Base-by-base conservation (phyloP, 2,329 filamentous ascomycete species). In the Diaporthe sp. region DNA sequence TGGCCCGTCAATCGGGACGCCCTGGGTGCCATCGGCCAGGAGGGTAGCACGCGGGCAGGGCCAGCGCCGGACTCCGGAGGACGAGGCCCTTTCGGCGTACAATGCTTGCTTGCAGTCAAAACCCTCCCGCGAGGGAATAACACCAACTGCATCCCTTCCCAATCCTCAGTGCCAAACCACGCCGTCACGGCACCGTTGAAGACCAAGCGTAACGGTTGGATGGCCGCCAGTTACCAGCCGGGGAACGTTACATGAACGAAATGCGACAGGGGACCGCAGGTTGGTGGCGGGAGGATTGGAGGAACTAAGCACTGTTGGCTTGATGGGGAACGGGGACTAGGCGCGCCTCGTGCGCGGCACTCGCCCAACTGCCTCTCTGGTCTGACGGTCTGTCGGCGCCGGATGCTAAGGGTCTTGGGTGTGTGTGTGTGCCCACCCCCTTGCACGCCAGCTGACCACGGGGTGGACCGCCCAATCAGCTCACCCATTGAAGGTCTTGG, bases 381-480 rank as follows among this genome's bases (percentile, higher is more conserved):
- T 53, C 49, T 53, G 42, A 1, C 17, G 37, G 57, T n/a, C 13
- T n/a, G 31, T 59, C 19, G 58, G 46, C 8, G 22, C 61, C 17
- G 61, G 44, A 53, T 37, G 28, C 19, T 22, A 34, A 68, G 65
- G 46, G 65, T 68, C 65, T 53, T 68, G 46, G 34, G 12, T 0
- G 49, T 42, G 31, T n/a, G 57, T 39, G 49, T 28, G 12, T 39
- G 37, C 10, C 37, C 37, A 39, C 37, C 12, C 10, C 37, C 37
- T 39, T 12, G 37, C 37, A 15, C 28, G 25, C 28, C 49, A 55
- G 65, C 49, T 69, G 65, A 69, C 49, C 65, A 55, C 65, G 49
- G 65, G n/a, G 34, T 69, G 46, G 49, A 13, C 46, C n/a, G 22
- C 49, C 65, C 65, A 69, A 69, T 69, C 65, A 69, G 65, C 65